These are phyloP conservation scores for Coccomyxa sp. DNA, from an alignment of 139 green algal genomes.

Conservation along the genomic window DNA sequence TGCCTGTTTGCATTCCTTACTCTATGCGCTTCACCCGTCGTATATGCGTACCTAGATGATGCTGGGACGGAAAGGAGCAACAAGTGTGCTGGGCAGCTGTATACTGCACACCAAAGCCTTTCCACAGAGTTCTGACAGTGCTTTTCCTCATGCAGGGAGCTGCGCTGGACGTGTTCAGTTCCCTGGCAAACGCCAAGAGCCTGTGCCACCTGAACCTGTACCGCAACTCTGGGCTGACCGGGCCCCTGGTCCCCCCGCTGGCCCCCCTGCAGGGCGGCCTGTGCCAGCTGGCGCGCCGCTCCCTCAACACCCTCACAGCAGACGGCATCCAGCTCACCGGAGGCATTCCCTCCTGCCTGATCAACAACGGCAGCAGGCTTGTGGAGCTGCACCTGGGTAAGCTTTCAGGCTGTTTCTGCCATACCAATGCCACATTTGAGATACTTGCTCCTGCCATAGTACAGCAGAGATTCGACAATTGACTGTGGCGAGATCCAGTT, in stretches of 20 bases:
- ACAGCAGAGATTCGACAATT: too few species aligned
- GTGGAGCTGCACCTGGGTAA: not conserved
- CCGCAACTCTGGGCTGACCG: not conserved
- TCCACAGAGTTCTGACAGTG: not conserved
- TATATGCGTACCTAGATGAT: too few species aligned
- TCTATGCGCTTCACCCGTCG: too few species aligned
- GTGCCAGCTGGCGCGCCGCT: not conserved
- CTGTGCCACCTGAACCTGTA: conserved; percentile 5
- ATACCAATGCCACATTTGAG: not conserved
- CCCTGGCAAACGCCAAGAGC: not conserved
- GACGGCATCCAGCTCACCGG: not conserved
- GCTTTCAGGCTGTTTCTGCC: not conserved
- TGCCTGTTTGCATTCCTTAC: too few species aligned
- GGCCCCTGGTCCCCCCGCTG: not conserved
- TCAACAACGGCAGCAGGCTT: not conserved
- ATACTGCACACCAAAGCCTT: too few species aligned
- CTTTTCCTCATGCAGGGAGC: not conserved
- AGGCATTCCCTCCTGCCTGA: not conserved
- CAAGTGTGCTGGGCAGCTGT: too few species aligned
- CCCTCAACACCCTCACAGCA: not conserved
- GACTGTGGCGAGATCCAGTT: too few species aligned
- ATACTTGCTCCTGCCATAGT: too few species aligned
- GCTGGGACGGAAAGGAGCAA: too few species aligned
- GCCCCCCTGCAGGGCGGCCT: not conserved
- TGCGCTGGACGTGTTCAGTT: not conserved